Conservation (phyloP, 495 filamentous ascomycete genomes). For the Oidiodendron maius region DNA sequence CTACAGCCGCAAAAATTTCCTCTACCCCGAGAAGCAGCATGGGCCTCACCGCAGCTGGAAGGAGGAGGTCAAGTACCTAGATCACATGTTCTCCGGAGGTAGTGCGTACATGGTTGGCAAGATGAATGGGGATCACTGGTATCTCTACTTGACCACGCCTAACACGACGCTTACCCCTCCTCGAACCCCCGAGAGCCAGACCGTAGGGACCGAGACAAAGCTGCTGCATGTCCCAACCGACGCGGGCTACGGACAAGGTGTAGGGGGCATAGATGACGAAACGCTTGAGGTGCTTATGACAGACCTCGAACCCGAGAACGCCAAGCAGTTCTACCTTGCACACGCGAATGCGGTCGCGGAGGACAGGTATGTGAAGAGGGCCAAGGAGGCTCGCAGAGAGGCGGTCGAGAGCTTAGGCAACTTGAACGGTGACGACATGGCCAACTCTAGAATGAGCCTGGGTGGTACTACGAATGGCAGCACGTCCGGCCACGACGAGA, state of each 20-base stretch:
- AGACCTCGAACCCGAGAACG: slow-evolving; percentile 85
- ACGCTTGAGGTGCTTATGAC: slow-evolving; percentile 98
- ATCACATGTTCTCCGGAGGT: slow-evolving; percentile 82
- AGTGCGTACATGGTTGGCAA: slow-evolving; percentile 99
- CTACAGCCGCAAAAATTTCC: slow-evolving; percentile 97
- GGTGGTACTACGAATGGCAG: slow-evolving; percentile 22
- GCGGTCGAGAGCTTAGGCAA: slow-evolving; percentile 46
- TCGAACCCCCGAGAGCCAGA: slow-evolving; percentile 54
- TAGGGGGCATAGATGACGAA: slow-evolving; percentile 58
- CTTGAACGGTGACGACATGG: slow-evolving; percentile 34
- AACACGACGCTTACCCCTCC: slow-evolving; percentile 78
- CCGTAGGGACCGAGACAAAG: slow-evolving; percentile 59
- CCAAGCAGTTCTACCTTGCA: slow-evolving; percentile 94
- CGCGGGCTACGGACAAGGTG: slow-evolving; percentile 16
- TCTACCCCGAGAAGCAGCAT: slow-evolving; percentile 90
- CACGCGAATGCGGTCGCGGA: slow-evolving; percentile 87
- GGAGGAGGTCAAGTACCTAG: slow-evolving; percentile 86
- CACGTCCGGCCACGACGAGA: slow-evolving; percentile 44
- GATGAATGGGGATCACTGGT: slow-evolving; percentile 99
- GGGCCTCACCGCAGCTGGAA: slow-evolving; percentile 97
- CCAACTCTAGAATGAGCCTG: slow-evolving; percentile 20
- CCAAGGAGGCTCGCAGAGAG: slow-evolving; percentile 48
- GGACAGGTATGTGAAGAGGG: slow-evolving; percentile 60
- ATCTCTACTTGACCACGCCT: slow-evolving; percentile 91
- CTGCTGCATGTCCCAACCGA: slow-evolving; percentile 48